Evolutionary conservation across 177 flowering plant species (phyloP).

Genomic region (Tripterygium wilfordii): DNA sequence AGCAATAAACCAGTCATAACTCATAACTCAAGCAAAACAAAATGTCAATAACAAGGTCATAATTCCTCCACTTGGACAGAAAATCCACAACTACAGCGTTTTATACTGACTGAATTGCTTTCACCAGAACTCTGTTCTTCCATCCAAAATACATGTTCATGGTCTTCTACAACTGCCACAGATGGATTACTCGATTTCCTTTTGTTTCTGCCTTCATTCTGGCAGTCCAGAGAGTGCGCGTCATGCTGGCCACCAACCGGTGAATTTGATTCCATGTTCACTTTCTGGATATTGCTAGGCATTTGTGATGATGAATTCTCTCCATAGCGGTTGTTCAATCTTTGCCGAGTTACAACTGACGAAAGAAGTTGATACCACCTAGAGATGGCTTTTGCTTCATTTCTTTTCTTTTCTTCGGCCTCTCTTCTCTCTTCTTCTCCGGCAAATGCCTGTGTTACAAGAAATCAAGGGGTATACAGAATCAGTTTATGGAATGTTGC

Average conservation of each 20-base stretch:
- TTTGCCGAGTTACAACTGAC: slow-evolving; percentile 77
- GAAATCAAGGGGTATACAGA: not conserved
- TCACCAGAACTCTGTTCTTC: slow-evolving; percentile 56
- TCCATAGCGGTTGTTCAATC: slow-evolving; percentile 55
- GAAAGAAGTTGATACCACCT: slow-evolving; percentile 96
- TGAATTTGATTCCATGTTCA: slow-evolving; percentile 2
- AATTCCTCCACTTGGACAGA: slow-evolving; percentile 76
- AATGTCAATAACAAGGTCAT: too few relatives aligned
- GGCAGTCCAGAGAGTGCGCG: slow-evolving; percentile 6
- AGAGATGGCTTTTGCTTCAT: slow-evolving; percentile 59
- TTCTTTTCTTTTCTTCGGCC: slow-evolving; percentile 68
- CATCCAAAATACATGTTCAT: slow-evolving; percentile 65
- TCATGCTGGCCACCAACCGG: slow-evolving; percentile 8
- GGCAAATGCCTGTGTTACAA: slow-evolving; percentile 57
- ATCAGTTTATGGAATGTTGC: not conserved
- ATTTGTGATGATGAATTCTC: slow-evolving; percentile 18
- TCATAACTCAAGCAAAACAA: too few relatives aligned
- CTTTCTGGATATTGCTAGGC: slow-evolving; percentile 6
- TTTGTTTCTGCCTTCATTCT: slow-evolving; percentile 10
- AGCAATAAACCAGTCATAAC: too few relatives aligned
- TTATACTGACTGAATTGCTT: slow-evolving; percentile 38
- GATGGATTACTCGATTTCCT: slow-evolving; percentile 6
- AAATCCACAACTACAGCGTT: slow-evolving; percentile 86
- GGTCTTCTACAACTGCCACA: slow-evolving; percentile 24
- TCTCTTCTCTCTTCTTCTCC: slow-evolving; percentile 76